Evolutionary conservation across 1,139 yeast genomes (phyloP).

Genomic region (Arxiozyma slooffiae): DNA sequence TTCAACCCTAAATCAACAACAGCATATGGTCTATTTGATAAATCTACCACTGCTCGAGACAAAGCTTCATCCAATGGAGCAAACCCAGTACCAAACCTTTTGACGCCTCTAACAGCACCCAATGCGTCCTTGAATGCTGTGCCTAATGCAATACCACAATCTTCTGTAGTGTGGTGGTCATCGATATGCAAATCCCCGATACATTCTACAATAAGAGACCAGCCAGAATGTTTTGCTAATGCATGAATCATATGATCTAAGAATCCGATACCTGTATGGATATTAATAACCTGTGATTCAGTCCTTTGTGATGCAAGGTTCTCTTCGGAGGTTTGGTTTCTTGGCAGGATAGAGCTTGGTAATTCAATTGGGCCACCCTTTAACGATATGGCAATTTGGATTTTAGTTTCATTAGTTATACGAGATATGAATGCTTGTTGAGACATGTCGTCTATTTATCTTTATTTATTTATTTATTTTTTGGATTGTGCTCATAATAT

Average conservation of each 20-base stretch:
- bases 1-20: slow-evolving; percentile 81
- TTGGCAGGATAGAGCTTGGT: slow-evolving; percentile 41
- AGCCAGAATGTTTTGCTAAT: slow-evolving; percentile 89
- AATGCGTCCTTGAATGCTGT: slow-evolving; percentile 80
- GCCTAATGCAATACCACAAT: slow-evolving; percentile 87
- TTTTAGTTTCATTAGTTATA: slow-evolving; percentile 85
- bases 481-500: too few species aligned
- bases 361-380: slow-evolving; percentile 72
- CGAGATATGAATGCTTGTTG: slow-evolving; percentile 44
- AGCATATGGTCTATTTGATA: slow-evolving; percentile 87
- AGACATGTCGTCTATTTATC: too few species aligned
- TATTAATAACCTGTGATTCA: slow-evolving; percentile 58
- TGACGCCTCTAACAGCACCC: slow-evolving; percentile 83
- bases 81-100: slow-evolving; percentile 86
- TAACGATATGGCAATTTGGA: slow-evolving; percentile 68
- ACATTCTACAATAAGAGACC: slow-evolving; percentile 86
- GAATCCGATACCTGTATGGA: slow-evolving; percentile 90
- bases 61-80: slow-evolving; percentile 96
- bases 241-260: slow-evolving; percentile 97
- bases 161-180: slow-evolving; percentile 96
- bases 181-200: slow-evolving; percentile 92
- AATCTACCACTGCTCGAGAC: slow-evolving; percentile 86
- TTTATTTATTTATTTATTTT: too few species aligned
- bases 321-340: slow-evolving; percentile 11
- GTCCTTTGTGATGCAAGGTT: slow-evolving; percentile 41